Conservation (phyloP, 768 basidiomycete species). For the Leccinum rimulosum region DNA sequence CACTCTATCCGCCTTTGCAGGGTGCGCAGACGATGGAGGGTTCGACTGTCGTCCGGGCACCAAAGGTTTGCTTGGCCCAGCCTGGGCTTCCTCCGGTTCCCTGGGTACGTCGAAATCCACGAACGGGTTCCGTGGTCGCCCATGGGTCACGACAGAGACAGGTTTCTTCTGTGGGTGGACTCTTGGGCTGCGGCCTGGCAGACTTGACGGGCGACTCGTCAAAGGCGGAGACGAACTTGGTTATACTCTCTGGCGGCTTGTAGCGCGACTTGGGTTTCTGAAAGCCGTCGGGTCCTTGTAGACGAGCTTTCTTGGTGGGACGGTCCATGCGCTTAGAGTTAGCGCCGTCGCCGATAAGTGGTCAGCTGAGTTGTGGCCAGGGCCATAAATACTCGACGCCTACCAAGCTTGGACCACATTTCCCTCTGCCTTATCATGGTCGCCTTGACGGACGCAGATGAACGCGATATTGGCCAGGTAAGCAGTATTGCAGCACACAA, state of each 20-base stretch:
- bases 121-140: conserved; percentile 22
- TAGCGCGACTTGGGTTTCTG: conserved; percentile 16
- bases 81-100: conserved; percentile 1
- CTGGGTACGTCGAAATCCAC: conserved; percentile 7
- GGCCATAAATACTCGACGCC: conserved; percentile 1
- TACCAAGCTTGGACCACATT: not conserved
- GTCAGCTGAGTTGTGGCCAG: no score
- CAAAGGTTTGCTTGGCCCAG: conserved; percentile 12
- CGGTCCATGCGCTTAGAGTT: no score
- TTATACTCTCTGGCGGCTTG: conserved; percentile 1
- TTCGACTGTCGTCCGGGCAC: conserved; percentile 6
- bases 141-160: conserved; percentile 7
- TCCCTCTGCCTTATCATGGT: conserved; percentile 12
- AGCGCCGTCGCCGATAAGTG: no score
- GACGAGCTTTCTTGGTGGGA: no score
- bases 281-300: conserved; percentile 19
- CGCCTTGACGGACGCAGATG: conserved; percentile 35
- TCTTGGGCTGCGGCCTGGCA: not conserved
- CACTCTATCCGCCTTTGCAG: not conserved
- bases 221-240: conserved; percentile 32
- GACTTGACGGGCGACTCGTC: conserved; percentile 6
- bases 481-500: not conserved
- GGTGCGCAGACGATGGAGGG: conserved; percentile 2
- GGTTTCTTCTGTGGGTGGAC: conserved; percentile 7
- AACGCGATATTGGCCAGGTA: conserved; percentile 49